Conservation (phyloP, 2,329 filamentous ascomycete genomes). For the Annulohypoxylon truncatum region DNA sequence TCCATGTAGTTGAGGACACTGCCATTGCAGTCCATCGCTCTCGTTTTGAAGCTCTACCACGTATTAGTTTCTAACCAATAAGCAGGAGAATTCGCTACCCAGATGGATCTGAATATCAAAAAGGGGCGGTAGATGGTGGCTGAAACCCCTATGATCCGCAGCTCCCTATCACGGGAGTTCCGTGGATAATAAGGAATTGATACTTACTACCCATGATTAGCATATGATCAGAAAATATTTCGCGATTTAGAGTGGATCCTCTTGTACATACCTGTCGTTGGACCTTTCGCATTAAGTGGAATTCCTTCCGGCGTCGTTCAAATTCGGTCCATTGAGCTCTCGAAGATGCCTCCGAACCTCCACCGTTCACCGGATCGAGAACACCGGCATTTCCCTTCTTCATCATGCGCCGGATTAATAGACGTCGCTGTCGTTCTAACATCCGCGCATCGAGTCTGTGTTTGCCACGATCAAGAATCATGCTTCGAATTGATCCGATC, state of each 20-base stretch:
- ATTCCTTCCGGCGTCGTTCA: conserved; percentile 75
- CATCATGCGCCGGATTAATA: conserved; percentile 59
- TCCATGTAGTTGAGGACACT: conserved; percentile 75
- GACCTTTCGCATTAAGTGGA: conserved; percentile 83
- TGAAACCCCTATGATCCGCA: background rate
- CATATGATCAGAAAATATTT: background rate
- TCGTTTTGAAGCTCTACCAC: conserved; percentile 66
- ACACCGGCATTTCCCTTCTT: conserved; percentile 60
- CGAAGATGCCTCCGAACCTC: conserved; percentile 36
- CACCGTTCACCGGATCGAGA: conserved; percentile 60
- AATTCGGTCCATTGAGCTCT: conserved; percentile 56
- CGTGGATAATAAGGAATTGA: background rate
- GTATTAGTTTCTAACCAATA: conserved; percentile 6
- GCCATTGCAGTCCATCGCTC: conserved; percentile 80
- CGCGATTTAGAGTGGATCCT: background rate
- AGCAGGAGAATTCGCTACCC: background rate
- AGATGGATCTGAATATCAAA: background rate
- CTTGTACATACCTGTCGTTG: conserved; percentile 58
- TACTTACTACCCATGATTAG: conserved; percentile 35
- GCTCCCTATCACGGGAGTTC: background rate
- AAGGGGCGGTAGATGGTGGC: background rate
- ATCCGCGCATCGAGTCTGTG: conserved; percentile 66
- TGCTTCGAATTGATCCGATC: conserved; percentile 79
- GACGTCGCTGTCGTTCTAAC: conserved; percentile 68
- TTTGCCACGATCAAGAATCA: conserved; percentile 69